Evolutionary conservation across 2,329 filamentous ascomycete species (phyloP), one percentile per base, ranked within the genome.

Genomic region (Claviceps digitariae): DNA sequence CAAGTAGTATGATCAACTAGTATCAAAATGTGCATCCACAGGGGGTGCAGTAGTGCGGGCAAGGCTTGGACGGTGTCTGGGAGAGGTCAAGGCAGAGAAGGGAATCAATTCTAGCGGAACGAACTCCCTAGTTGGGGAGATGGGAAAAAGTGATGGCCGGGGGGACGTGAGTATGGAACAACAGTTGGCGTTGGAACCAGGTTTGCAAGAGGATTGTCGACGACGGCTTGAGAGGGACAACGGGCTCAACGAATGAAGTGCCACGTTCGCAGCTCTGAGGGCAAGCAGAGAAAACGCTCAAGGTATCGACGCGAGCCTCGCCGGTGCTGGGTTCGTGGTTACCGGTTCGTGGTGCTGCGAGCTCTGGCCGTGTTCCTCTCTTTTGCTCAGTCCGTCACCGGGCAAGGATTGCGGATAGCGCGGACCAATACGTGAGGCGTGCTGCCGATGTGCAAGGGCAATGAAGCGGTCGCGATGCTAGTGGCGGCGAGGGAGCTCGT

Each of bases 401-500:
- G 47, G 49, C 55, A 59, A 59, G 60, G 60, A 58, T 60, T 54
- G 53, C 52, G 53, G 56, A 51, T 59, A 55, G 54, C 52, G 57
- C 57, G 58, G 58, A 48, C 58, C 57, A 58, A 57, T 55, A 51
- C 46, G 52, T 57, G 58, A 56, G 54, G 52, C 58, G 59, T 59
- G 54, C 56, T 57, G 55, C 59, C 53, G 55, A 57, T 54, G 53
- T 57, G 58, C 58, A 60, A 57, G 57, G 54, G 55, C 54, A 47
- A 52, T 51, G 43, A 51, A 48, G 48, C 50, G 50, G 48, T 53
- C 17, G 36, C 40, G 23, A 45, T 52, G 52, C 51, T 49, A 53
- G 57, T 57, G 57, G 57, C 53, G 55, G 56, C 54, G 50, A 29
- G 45, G 29, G 48, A 56, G 51, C 40, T 52, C 55, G 41, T 48